phyloP scores from a whole-genome alignment of 2,329 filamentous ascomycete species.

The Gliomastix tumulicola region DNA sequence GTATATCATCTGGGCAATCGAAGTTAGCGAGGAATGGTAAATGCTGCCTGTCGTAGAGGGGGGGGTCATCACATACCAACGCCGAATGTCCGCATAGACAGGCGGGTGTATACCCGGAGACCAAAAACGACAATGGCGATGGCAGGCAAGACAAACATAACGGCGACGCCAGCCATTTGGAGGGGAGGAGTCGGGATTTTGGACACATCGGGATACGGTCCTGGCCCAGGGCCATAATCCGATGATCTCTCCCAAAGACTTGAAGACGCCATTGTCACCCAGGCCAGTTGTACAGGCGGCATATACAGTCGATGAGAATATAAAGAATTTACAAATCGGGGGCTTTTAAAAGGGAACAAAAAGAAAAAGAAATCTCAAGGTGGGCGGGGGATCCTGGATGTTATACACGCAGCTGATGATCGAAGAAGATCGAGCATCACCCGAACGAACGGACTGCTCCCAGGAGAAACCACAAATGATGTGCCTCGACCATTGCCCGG shows the following conservation, averaged over 20 bases:
- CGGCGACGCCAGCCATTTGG: conserved; percentile 14
- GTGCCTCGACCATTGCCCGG: too few relatives aligned
- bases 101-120: conserved; percentile 13
- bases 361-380: background rate
- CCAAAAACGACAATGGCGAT: conserved; percentile 13
- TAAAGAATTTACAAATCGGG: background rate
- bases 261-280: background rate
- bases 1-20: conserved; percentile 14
- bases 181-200: conserved; percentile 17
- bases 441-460: too few relatives aligned
- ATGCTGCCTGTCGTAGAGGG: background rate
- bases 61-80: conserved; percentile 11
- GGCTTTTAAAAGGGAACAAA: background rate
- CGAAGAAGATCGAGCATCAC: too few relatives aligned
- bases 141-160: conserved; percentile 18
- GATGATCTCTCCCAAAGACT: conserved; percentile 1
- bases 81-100: conserved; percentile 15
- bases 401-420: background rate
- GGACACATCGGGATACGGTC: conserved; percentile 9
- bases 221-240: conserved; percentile 1
- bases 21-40: background rate
- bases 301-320: background rate
- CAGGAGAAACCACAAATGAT: too few relatives aligned
- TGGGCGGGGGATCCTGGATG: background rate
- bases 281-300: too few relatives aligned